phyloP scores from a whole-genome alignment of 2,329 filamentous ascomycete species.

The Tolypocladium ophioglossoides region DNA sequence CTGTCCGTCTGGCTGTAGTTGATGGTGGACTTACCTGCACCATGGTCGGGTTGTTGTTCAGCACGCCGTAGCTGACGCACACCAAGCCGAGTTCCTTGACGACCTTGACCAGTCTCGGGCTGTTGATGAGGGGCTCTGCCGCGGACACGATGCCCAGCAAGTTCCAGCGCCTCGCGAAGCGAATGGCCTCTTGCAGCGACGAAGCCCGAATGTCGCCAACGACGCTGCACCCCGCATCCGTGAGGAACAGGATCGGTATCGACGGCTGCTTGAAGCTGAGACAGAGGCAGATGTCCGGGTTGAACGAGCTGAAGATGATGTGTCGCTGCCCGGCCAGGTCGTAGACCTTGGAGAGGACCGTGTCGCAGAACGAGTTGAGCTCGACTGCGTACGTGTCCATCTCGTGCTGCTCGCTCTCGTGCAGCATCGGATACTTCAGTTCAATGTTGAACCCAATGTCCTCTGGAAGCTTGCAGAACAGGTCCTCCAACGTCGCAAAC shows the following conservation, averaged over 20 bases:
- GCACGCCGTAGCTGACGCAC: conserved; percentile 84
- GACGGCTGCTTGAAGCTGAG: conserved; percentile 95
- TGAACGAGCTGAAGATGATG: conserved; percentile 95
- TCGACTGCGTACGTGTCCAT: conserved; percentile 97
- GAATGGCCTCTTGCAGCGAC: conserved; percentile 87
- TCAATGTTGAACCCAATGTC: conserved; percentile 95
- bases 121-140: conserved; percentile 81
- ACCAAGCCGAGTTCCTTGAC: conserved; percentile 92
- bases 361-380: conserved; percentile 93
- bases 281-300: conserved; percentile 90
- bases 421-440: conserved; percentile 98
- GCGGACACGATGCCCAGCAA: conserved; percentile 81
- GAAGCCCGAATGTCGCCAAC: conserved; percentile 86
- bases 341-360: conserved; percentile 81
- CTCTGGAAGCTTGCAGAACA: conserved; percentile 76
- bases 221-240: conserved; percentile 69
- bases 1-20: background rate
- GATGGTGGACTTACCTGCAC: conserved; percentile 60
- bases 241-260: conserved; percentile 90
- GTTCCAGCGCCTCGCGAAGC: conserved; percentile 93
- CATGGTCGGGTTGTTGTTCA: conserved; percentile 81
- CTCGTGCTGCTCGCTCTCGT: conserved; percentile 87
- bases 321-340: conserved; percentile 73
- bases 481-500: conserved; percentile 88
- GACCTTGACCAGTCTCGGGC: conserved; percentile 78